Conservation (phyloP, 2,329 filamentous ascomycete species). For the Dissoconium aciculare region DNA sequence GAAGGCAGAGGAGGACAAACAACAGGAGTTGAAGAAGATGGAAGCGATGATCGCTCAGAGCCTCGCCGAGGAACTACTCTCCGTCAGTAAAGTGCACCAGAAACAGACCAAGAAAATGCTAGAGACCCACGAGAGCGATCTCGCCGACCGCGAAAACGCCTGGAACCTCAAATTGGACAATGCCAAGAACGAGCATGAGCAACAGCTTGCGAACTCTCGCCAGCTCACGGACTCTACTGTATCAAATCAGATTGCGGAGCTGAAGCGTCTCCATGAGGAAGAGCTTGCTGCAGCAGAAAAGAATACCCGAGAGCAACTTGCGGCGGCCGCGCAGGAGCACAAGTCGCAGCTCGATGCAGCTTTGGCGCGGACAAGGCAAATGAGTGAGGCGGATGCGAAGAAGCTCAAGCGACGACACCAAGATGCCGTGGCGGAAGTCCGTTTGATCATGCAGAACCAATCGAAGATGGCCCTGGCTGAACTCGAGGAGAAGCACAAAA, state of each 20-base stretch:
- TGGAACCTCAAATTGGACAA: constrained; percentile 12
- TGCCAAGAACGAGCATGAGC: constrained; percentile 6
- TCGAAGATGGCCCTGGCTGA: constrained; percentile 10
- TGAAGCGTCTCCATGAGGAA: constrained; percentile 12
- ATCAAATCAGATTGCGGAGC: too few species aligned
- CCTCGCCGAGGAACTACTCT: constrained; percentile 4
- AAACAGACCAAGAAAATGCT: constrained; percentile 6
- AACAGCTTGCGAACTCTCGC: constrained; percentile 1
- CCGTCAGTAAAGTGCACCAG: constrained; percentile 2
- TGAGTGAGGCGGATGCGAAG: constrained; percentile 11
- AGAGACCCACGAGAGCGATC: constrained; percentile 4
- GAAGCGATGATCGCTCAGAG: constrained; percentile 5
- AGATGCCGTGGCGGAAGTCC: constrained; percentile 13
- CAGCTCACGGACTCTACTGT: too few species aligned
- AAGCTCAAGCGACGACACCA: constrained; percentile 16
- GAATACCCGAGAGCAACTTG: constrained; percentile 9
- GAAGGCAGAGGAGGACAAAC: constrained; percentile 4
- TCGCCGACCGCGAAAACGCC: constrained; percentile 10
- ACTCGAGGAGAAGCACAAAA: constrained; percentile 12
- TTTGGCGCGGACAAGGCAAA: constrained; percentile 10
- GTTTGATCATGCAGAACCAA: constrained; percentile 11
- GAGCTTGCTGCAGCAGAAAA: constrained; percentile 6
- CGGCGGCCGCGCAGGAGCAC: constrained; percentile 10
- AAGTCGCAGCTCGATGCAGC: constrained; percentile 11
- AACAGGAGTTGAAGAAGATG: constrained; percentile 8